phyloP scores from a whole-genome alignment of 2,329 filamentous ascomycete genomes.

The Tolypocladium inflatum region DNA sequence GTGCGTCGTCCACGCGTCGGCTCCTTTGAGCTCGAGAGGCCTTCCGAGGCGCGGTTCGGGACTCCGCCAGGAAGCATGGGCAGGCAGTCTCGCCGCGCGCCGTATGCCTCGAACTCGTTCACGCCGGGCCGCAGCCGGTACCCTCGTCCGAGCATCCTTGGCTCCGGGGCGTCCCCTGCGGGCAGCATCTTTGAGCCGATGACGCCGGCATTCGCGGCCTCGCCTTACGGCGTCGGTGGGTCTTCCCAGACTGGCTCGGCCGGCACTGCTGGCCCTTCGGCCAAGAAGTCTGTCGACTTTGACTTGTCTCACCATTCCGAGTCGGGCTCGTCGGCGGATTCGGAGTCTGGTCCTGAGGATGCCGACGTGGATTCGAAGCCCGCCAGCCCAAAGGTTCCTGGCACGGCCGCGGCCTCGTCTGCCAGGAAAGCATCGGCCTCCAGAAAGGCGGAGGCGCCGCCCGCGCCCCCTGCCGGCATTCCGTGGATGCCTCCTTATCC shows the following conservation, averaged over 20 bases:
- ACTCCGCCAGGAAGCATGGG: neutral
- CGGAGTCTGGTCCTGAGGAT: neutral
- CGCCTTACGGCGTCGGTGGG: neutral
- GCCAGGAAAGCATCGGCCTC: neutral
- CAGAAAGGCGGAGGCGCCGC: neutral
- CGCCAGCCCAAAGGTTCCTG: neutral
- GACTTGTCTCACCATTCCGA: neutral
- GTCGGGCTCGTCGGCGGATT: neutral
- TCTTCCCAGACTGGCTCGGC: neutral
- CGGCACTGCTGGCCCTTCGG: neutral
- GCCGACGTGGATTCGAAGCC: neutral
- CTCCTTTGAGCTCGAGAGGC: constrained; percentile 3
- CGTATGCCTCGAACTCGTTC: constrained; percentile 3
- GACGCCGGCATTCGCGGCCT: neutral
- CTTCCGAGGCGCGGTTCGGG: neutral
- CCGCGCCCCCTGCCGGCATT: constrained; percentile 4
- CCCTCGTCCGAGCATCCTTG: constrained; percentile 6
- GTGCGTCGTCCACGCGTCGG: neutral
- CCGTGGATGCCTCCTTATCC: constrained; percentile 10
- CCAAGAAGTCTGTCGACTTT: constrained; percentile 7
- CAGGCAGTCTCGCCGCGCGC: neutral
- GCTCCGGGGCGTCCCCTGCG: constrained; percentile 1
- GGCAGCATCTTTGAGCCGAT: constrained; percentile 1
- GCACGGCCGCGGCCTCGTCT: neutral
- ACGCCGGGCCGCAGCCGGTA: constrained; percentile 2